Base-by-base conservation (phyloP, 2,329 filamentous ascomycete species). In the Mycosphaerella sp. region DNA sequence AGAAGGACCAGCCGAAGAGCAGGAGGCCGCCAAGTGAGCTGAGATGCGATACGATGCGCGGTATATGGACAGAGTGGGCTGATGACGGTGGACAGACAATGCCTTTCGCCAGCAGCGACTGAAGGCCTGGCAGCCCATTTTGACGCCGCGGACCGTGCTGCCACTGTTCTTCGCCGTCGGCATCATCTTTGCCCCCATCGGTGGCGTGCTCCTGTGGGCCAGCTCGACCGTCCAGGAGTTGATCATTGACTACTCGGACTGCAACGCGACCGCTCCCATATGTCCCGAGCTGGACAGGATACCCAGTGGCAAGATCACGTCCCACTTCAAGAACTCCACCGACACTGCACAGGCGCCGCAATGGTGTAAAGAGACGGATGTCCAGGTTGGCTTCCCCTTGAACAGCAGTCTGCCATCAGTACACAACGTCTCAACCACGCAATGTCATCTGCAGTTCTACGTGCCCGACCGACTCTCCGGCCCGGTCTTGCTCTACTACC, bases 71-170 rank as follows among this genome's bases (percentile, higher is more conserved):
- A 25, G 21, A 25, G 35, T 6, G 14, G 44, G 53, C 57, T 59
- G 59, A 62, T 58, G 44, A 47, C 49, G 17, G 30, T 44, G 50
- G 16, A 60, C 66, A 95, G 89, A 97, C 74, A 97, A 91, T 53
- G 93, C 93, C 9, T 98, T 97, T 69, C 82, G 93, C 64, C 93
- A 98, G 70, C 93, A 98, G 73, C 84, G 93, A 68, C 74, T 98
- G 71, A 96, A 97, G 74, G 93, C 93, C 75, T 98, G 93, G 93
- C 93, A 98, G 73, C 91, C 91, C 34, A 96, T 97, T 66, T 77
- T 96, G 45, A 97, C 91, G 3, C 91, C 91, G 2, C 95, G 95
- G 74, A 95, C 89, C 41, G 89, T 94, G 32, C 76, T 94, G 30
- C 89, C 89, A 55, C 80, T 96, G 54, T 95, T 96, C 76, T 95